phyloP scores from a whole-genome alignment of 139 green algal genomes.

The Spirogloea muscicola region DNA sequence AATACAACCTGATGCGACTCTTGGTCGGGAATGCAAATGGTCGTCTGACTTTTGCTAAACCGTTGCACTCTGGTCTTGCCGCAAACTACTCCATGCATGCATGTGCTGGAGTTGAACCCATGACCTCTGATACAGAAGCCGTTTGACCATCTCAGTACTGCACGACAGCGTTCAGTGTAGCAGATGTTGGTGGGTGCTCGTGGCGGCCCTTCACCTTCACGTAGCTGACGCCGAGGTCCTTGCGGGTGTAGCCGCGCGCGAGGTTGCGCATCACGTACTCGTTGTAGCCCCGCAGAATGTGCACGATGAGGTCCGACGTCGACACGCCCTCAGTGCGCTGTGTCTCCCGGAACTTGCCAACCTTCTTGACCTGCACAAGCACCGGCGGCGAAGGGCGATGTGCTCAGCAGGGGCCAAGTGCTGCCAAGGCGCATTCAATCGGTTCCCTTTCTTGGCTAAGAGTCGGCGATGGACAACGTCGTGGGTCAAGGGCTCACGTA shows the following conservation, averaged over 20 bases:
- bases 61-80: no score
- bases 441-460: background rate
- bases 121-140: no score
- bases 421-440: no score
- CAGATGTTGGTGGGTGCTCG: background rate
- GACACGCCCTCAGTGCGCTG: slow-evolving; percentile 83
- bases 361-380: slow-evolving; percentile 69
- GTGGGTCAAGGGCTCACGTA: slow-evolving; percentile 23
- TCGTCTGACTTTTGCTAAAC: no score
- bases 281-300: slow-evolving; percentile 86
- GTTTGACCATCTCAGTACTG: background rate
- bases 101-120: no score
- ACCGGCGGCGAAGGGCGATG: no score
- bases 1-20: no score
- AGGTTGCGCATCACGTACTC: slow-evolving; percentile 90
- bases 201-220: slow-evolving; percentile 51
- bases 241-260: slow-evolving; percentile 70
- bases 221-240: slow-evolving; percentile 63
- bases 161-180: background rate
- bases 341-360: slow-evolving; percentile 77
- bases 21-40: no score
- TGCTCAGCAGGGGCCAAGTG: no score
- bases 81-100: slow-evolving; percentile 8
- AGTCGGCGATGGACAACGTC: no score
- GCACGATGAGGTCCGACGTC: slow-evolving; percentile 86